Evolutionary conservation across 2,329 filamentous ascomycete genomes (phyloP).

Genomic region (Raffaelea deltoideospora): DNA sequence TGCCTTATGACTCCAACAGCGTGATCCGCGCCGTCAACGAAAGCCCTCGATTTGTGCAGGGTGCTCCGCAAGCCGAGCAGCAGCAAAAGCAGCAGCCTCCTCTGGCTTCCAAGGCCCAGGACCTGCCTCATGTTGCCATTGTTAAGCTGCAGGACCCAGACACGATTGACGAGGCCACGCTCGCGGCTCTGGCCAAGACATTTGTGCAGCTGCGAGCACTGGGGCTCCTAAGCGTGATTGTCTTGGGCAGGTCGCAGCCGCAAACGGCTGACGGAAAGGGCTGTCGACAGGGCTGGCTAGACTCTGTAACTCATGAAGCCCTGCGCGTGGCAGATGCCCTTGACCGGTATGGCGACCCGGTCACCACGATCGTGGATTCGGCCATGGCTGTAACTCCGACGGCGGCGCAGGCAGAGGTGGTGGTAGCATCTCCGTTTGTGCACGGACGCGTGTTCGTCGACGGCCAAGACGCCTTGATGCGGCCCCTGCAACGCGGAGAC

Average conservation of each 20-base stretch:
- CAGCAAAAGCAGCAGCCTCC: too few relatives aligned
- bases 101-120: constrained; percentile 11
- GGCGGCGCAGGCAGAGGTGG: constrained; percentile 6
- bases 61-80: constrained; percentile 10
- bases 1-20: too few relatives aligned
- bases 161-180: constrained; percentile 47
- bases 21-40: constrained; percentile 17
- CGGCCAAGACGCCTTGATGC: constrained; percentile 41
- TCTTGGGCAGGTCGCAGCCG: constrained; percentile 52
- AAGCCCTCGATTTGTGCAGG: constrained; percentile 21
- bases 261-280: constrained; percentile 19
- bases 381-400: constrained; percentile 24
- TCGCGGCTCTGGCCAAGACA: constrained; percentile 68
- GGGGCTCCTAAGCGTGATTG: constrained; percentile 67
- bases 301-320: constrained; percentile 41
- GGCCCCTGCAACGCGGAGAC: constrained; percentile 50
- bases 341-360: constrained; percentile 50
- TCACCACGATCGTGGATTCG: constrained; percentile 52
- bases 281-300: constrained; percentile 17
- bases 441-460: constrained; percentile 23
- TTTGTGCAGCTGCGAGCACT: constrained; percentile 69
- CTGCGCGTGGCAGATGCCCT: constrained; percentile 62
- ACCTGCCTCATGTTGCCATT: constrained; percentile 57
- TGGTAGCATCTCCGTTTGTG: constrained; percentile 16
- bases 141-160: constrained; percentile 72